These are phyloP conservation scores for Pseudogymnoascus sp. DNA, from an alignment of 2,329 filamentous ascomycete species.

Conservation along the genomic window DNA sequence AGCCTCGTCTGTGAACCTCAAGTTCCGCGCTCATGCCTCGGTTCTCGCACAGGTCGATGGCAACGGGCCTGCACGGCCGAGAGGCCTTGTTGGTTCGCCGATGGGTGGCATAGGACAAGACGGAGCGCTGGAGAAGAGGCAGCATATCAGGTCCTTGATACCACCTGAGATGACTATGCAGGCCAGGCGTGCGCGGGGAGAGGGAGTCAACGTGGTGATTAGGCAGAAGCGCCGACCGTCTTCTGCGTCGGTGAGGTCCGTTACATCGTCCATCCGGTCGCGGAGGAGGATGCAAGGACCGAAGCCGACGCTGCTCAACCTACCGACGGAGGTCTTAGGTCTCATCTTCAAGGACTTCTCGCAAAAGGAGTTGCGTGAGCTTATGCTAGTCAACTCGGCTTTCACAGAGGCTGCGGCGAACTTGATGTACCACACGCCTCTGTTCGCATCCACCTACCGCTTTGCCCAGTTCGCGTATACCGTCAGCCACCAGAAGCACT, in stretches of 20 bases:
- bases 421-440: constrained; percentile 16
- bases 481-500: constrained; percentile 14
- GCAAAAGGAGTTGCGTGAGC: constrained; percentile 13
- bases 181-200: neutral
- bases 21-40: constrained; percentile 3
- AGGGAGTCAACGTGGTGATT: neutral
- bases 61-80: constrained; percentile 12
- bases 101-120: neutral
- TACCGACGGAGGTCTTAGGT: constrained; percentile 19
- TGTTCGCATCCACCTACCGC: constrained; percentile 21
- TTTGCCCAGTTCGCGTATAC: constrained; percentile 21
- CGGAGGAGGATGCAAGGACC: constrained; percentile 9
- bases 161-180: constrained; percentile 8
- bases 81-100: constrained; percentile 5
- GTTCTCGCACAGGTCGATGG: constrained; percentile 15
- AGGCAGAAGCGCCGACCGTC: constrained; percentile 13
- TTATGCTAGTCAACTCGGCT: constrained; percentile 17
- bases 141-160: constrained; percentile 12
- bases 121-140: neutral
- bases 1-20: constrained; percentile 6
- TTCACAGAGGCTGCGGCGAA: constrained; percentile 16
- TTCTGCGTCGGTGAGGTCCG: constrained; percentile 14
- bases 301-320: constrained; percentile 13
- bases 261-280: constrained; percentile 13
- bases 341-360: constrained; percentile 17